Percentiles rank a stretch among this genome's conserved stretches.
Evolutionary conservation across 2,329 filamentous ascomycete genomes (phyloP).

Genomic region (Elsinoe arachidis): DNA sequence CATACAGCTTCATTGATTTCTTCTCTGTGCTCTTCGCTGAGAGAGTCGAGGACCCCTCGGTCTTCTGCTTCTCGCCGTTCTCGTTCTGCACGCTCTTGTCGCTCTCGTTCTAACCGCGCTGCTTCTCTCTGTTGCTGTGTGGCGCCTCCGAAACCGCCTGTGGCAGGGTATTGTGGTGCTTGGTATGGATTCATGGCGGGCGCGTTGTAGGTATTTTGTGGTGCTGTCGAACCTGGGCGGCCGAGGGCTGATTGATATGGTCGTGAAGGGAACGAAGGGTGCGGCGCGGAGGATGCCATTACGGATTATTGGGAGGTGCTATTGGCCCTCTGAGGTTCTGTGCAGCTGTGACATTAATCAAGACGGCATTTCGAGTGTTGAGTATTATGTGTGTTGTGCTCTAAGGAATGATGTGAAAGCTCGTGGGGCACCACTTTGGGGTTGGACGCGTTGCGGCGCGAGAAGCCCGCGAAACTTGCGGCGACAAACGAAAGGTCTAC

Average conservation of each 20-base stretch:
- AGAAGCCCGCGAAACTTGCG: not conserved
- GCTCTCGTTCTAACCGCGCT: conserved; percentile 34
- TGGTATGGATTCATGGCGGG: conserved; percentile 24
- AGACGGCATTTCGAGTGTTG: too few species aligned
- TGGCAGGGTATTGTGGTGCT: conserved; percentile 25
- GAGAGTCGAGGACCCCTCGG: conserved; percentile 41
- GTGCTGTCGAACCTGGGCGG: conserved; percentile 28
- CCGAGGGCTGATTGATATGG: conserved; percentile 43
- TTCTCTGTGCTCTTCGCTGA: conserved; percentile 59
- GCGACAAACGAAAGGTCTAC: too few species aligned
- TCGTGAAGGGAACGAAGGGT: conserved; percentile 48
- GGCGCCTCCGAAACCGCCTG: conserved; percentile 30
- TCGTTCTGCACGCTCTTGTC: conserved; percentile 34
- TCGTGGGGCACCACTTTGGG: not conserved
- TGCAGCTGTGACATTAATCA: too few species aligned
- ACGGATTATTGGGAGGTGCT: not conserved
- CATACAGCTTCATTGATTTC: conserved; percentile 89
- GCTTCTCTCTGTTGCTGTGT: conserved; percentile 34
- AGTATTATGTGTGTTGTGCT: not conserved
- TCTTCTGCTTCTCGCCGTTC: conserved; percentile 35
- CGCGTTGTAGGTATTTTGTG: conserved; percentile 25
- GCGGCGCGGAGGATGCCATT: conserved; percentile 46
- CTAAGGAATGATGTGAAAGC: conserved; percentile 1
- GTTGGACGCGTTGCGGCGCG: conserved; percentile 3
- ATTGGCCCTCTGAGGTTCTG: too few species aligned